These are phyloP conservation scores for Euphorbia corollata DNA, from an alignment of 441 rosid genomes.

Conservation along the genomic window DNA sequence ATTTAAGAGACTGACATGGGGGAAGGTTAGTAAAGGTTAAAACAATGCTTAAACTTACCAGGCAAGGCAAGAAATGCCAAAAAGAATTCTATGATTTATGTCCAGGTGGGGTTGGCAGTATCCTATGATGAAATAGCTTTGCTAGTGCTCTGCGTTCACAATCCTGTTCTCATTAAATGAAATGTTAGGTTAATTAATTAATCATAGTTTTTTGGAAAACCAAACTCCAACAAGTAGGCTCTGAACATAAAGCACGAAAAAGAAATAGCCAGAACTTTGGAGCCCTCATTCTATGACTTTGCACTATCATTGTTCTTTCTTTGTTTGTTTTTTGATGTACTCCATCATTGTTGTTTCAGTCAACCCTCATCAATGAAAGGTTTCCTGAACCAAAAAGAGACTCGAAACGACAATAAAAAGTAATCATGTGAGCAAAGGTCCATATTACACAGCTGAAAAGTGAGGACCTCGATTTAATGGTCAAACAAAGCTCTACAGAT, in stretches of 20 bases:
- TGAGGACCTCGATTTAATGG: not conserved
- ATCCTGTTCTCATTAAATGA: slow-evolving; percentile 48
- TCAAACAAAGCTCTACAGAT: not conserved
- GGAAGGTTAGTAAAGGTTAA: not conserved
- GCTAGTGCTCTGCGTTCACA: slow-evolving; percentile 76
- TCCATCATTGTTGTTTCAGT: not conserved
- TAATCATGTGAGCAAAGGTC: too few relatives aligned
- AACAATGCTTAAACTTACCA: slow-evolving; percentile 21
- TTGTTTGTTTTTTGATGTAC: too few relatives aligned
- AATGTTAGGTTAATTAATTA: not conserved
- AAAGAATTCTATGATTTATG: slow-evolving; percentile 21
- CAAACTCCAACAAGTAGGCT: slow-evolving; percentile 6
- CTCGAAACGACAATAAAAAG: not conserved
- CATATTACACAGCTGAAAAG: not conserved
- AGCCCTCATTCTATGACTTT: not conserved
- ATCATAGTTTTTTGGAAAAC: not conserved
- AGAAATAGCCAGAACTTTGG: not conserved
- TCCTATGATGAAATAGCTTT: slow-evolving; percentile 62
- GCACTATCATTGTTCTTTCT: not conserved
- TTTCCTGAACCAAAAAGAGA: not conserved
- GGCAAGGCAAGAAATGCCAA: slow-evolving; percentile 2
- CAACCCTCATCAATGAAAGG: not conserved
- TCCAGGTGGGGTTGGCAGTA: slow-evolving; percentile 27
- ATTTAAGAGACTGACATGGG: not conserved
- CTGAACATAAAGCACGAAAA: not conserved